A percentile compares a stretch with the other conserved stretches of the same genome.
Conservation (phyloP, 2,329 filamentous ascomycete genomes). For the Fusarium mangiferae region DNA sequence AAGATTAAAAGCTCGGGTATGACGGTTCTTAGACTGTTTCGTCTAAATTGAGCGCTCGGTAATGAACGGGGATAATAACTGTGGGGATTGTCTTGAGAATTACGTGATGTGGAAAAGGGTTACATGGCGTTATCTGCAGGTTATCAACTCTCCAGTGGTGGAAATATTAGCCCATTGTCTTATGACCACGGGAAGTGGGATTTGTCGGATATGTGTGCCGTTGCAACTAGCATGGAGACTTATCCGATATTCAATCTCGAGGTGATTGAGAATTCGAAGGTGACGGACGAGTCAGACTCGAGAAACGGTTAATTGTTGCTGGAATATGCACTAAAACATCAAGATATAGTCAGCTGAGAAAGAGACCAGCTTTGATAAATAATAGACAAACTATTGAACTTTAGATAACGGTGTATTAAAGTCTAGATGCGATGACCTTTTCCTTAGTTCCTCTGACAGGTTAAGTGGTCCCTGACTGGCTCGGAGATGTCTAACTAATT, state of each 20-base stretch:
- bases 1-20: background rate
- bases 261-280: too few relatives aligned
- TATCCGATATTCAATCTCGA: background rate
- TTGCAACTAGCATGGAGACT: too few relatives aligned
- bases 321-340: too few relatives aligned
- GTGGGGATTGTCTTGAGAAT: background rate
- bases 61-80: background rate
- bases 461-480: background rate
- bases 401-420: background rate
- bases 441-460: background rate
- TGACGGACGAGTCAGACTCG: rapidly evolving
- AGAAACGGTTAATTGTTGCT: too few relatives aligned
- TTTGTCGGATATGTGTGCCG: background rate
- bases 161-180: background rate
- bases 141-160: background rate
- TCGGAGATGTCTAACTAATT: background rate
- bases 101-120: background rate
- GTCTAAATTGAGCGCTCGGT: background rate
- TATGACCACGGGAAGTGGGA: background rate
- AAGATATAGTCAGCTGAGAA: background rate
- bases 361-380: rapidly evolving
- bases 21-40: background rate
- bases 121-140: background rate
- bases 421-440: background rate
- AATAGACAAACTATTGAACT: background rate